Conservation (phyloP, 805 yeast genomes). For the Teunomyces pallodes region DNA sequence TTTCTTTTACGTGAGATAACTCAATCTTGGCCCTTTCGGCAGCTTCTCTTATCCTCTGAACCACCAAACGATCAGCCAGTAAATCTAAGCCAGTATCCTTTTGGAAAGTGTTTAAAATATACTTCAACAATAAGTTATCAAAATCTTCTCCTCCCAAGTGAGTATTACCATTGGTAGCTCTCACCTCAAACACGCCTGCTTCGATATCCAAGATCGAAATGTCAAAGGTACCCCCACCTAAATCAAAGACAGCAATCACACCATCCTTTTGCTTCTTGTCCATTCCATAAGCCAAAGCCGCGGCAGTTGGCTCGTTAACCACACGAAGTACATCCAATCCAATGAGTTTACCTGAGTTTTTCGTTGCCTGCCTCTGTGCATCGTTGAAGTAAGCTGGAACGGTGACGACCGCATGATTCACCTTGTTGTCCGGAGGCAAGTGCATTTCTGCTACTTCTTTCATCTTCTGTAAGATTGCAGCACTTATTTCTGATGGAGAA, state of each 20-base stretch:
- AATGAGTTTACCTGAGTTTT: constrained; percentile 71
- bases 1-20: constrained; percentile 59
- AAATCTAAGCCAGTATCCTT: constrained; percentile 50
- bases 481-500: constrained; percentile 74
- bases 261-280: constrained; percentile 53
- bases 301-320: constrained; percentile 83
- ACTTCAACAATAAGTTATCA: constrained; percentile 59
- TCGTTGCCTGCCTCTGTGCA: constrained; percentile 81
- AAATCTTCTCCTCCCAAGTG: constrained; percentile 87
- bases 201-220: constrained; percentile 75
- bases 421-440: constrained; percentile 14
- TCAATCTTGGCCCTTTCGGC: constrained; percentile 78
- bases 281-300: constrained; percentile 78
- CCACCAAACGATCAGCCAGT: constrained; percentile 50
- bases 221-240: constrained; percentile 87
- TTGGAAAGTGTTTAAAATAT: constrained; percentile 59
- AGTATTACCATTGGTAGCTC: constrained; percentile 82
- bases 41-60: constrained; percentile 77
- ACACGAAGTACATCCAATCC: constrained; percentile 75
- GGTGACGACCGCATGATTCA: constrained; percentile 75
- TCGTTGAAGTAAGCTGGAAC: constrained; percentile 86
- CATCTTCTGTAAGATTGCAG: constrained; percentile 62
- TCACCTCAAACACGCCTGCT: constrained; percentile 77
- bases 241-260: constrained; percentile 61
- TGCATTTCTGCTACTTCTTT: constrained; percentile 62